phyloP scores from a whole-genome alignment of 2,329 filamentous ascomycete species.

The Aspergillus sp. region DNA sequence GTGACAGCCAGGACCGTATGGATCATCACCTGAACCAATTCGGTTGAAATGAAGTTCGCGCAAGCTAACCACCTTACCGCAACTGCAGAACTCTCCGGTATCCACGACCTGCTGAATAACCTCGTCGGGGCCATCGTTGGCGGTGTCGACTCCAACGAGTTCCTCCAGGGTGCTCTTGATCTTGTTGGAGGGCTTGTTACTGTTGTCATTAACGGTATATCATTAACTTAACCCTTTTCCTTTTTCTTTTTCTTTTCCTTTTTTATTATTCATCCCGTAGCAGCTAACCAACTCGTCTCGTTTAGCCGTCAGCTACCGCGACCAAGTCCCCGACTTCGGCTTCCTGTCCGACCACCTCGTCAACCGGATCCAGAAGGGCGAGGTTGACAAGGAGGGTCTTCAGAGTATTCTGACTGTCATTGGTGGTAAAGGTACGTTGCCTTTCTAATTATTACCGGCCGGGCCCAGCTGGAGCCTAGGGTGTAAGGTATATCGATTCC shows the following conservation, averaged over 20 bases:
- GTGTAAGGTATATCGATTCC: too few relatives aligned
- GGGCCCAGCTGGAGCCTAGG: too few relatives aligned
- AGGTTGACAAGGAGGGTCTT: constrained; percentile 15
- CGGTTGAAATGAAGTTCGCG: not conserved
- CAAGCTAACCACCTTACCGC: not conserved
- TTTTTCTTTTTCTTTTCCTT: constrained; percentile 3
- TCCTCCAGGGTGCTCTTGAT: constrained; percentile 1
- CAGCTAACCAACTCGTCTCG: constrained; percentile 1
- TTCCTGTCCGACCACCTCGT: constrained; percentile 17
- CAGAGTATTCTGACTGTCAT: constrained; percentile 13
- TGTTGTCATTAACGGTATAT: constrained; percentile 20
- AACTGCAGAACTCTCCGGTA: constrained; percentile 2
- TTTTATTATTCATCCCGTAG: too few relatives aligned
- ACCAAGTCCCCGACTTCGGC: constrained; percentile 14
- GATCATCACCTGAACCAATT: not conserved
- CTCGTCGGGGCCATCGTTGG: constrained; percentile 1
- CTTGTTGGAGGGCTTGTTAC: constrained; percentile 16
- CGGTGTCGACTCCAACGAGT: constrained; percentile 9
- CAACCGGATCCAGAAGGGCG: constrained; percentile 13
- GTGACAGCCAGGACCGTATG: not conserved
- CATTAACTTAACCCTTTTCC: too few relatives aligned
- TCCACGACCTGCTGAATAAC: not conserved
- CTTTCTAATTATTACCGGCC: too few relatives aligned
- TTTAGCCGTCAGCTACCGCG: constrained; percentile 5
- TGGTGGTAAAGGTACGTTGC: constrained; percentile 12